Evolutionary conservation across 345 rosid genomes (phyloP).

Genomic region (Linum lewisii): DNA sequence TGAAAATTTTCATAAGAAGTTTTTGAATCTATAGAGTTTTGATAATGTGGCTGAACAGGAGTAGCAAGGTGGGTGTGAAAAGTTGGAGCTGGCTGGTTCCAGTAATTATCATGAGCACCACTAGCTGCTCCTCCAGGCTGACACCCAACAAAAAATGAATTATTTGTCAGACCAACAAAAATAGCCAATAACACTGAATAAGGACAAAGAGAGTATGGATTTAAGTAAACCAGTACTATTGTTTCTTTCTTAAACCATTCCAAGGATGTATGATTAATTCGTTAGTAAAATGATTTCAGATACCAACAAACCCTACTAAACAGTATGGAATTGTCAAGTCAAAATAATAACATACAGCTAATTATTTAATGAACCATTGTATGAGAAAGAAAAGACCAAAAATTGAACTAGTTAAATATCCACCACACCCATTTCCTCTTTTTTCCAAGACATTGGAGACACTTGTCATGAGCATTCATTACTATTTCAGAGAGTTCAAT

Average conservation of each 20-base stretch:
- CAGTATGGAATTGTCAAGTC: background rate
- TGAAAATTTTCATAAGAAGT: slow-evolving; percentile 51
- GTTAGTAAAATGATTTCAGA: background rate
- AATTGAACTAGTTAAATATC: background rate
- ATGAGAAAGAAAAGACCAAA: background rate
- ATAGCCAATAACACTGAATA: background rate
- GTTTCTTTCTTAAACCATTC: background rate
- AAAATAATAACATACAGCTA: no score
- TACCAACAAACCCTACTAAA: background rate
- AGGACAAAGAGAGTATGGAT: background rate
- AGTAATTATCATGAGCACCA: slow-evolving; percentile 62
- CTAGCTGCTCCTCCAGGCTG: slow-evolving; percentile 55
- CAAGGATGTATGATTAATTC: background rate
- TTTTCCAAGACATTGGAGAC: background rate
- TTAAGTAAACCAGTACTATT: background rate
- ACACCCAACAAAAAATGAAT: slow-evolving; percentile 18
- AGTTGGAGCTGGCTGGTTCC: slow-evolving; percentile 51
- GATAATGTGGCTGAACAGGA: slow-evolving; percentile 48
- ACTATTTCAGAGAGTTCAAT: background rate
- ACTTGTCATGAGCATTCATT: background rate
- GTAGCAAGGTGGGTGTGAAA: slow-evolving; percentile 52
- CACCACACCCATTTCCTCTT: background rate
- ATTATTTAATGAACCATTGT: background rate
- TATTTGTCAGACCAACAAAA: slow-evolving; percentile 8
- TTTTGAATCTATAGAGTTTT: slow-evolving; percentile 53